Percentiles rank a stretch among this genome's conserved stretches.
phyloP scores from a whole-genome alignment of 2,329 filamentous ascomycete species.

The Penicillium sp. region DNA sequence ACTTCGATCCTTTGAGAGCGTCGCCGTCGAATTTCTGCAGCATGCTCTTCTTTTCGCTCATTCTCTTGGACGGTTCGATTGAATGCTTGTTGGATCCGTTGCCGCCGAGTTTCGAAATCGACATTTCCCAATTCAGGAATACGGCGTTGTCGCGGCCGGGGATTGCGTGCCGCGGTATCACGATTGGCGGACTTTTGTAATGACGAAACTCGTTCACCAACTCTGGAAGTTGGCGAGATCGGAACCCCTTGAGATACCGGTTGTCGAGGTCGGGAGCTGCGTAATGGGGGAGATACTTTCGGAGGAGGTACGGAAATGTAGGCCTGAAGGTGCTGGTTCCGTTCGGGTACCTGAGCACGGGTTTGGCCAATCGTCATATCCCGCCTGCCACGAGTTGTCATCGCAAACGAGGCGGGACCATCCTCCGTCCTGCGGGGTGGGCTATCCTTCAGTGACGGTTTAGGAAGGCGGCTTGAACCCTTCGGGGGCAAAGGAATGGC shows the following conservation, averaged over 20 bases:
- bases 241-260: constrained; percentile 71
- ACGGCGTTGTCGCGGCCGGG: constrained; percentile 39
- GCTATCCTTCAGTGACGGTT: constrained; percentile 33
- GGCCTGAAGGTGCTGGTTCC: constrained; percentile 61
- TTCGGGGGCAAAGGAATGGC: constrained; percentile 36
- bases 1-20: constrained; percentile 44
- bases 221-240: constrained; percentile 63
- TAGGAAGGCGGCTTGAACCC: constrained; percentile 40
- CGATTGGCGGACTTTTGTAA: constrained; percentile 38
- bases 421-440: constrained; percentile 26
- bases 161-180: constrained; percentile 29
- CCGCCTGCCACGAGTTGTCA: constrained; percentile 35
- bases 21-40: constrained; percentile 49
- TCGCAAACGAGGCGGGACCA: constrained; percentile 27
- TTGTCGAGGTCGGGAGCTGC: constrained; percentile 76
- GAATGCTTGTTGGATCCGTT: constrained; percentile 79
- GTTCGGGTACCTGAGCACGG: constrained; percentile 42
- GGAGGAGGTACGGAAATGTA: constrained; percentile 67
- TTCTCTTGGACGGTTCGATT: constrained; percentile 75
- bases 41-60: constrained; percentile 53
- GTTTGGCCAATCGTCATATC: constrained; percentile 30
- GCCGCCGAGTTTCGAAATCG: constrained; percentile 76
- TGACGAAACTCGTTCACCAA: constrained; percentile 53
- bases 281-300: constrained; percentile 70
- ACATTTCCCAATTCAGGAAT: constrained; percentile 67